A percentile compares a stretch with the other conserved stretches of the same genome.
phyloP scores from a whole-genome alignment of 2,329 filamentous ascomycete species.

The Lecanoromycetidae sp. region DNA sequence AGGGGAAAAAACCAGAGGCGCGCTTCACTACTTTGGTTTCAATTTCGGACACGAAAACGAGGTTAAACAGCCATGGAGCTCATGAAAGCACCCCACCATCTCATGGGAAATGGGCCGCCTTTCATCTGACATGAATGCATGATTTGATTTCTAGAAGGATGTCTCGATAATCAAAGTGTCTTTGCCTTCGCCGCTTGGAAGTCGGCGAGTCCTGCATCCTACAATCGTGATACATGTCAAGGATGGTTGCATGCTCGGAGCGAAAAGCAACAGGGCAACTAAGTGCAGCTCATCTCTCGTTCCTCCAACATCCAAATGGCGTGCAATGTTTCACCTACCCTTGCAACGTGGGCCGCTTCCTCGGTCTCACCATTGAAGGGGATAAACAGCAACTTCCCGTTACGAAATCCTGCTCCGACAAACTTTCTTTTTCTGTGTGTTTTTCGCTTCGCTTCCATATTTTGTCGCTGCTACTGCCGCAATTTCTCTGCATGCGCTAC shows the following conservation, averaged over 20 bases:
- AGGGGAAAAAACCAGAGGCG: constrained; percentile 1
- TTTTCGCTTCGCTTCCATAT: neutral
- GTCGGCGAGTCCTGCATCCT: constrained; percentile 2
- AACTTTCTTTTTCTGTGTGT: neutral
- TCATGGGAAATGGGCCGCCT: neutral
- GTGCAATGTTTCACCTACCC: constrained; percentile 1
- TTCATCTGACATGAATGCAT: no score
- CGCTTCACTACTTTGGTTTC: neutral
- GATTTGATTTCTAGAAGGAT: no score
- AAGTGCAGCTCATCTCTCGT: neutral
- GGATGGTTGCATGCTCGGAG: neutral
- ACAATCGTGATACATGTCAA: neutral
- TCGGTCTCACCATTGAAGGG: constrained; percentile 7
- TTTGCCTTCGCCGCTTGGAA: no score
- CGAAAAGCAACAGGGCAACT: neutral
- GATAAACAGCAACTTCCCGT: constrained; percentile 7
- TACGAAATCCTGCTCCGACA: constrained; percentile 1
- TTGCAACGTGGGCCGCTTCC: constrained; percentile 6
- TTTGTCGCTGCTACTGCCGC: no score
- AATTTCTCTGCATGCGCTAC: no score
- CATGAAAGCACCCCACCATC: neutral
- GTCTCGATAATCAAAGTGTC: no score
- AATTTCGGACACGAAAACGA: neutral
- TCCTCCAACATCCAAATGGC: neutral
- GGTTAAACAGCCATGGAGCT: neutral